These are phyloP conservation scores for Solanum hybrid DNA, from an alignment of 305 asterid genomes.

Conservation along the genomic window DNA sequence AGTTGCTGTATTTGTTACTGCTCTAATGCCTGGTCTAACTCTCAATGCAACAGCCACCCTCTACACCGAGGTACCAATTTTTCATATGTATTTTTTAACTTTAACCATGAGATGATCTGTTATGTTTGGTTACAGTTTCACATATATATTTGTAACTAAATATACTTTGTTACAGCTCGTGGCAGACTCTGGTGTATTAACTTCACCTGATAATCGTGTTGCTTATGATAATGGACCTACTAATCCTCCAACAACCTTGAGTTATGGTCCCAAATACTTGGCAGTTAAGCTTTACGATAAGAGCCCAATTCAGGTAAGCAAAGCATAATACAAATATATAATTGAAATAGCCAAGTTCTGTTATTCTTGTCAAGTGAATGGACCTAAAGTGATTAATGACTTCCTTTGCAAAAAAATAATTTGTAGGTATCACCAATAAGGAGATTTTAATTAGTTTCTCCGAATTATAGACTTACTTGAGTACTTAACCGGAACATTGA, in stretches of 20 bases:
- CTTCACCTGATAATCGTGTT: neutral
- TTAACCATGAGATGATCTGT: neutral
- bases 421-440: neutral
- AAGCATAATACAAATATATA: neutral
- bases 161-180: neutral
- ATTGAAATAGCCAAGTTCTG: neutral
- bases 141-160: neutral
- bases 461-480: neutral
- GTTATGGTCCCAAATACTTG: constrained; percentile 12
- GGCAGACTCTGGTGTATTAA: neutral
- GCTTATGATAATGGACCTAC: constrained; percentile 9
- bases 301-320: constrained; percentile 7
- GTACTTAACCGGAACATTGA: neutral
- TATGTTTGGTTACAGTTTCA: neutral
- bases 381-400: neutral
- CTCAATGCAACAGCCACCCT: neutral
- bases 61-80: neutral
- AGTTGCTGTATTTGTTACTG: constrained; percentile 9
- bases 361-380: neutral
- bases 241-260: constrained; percentile 10
- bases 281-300: neutral
- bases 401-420: neutral
- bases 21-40: constrained; percentile 12
- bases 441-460: neutral
- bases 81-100: neutral